Percentiles rank a stretch among this genome's conserved stretches.
Conservation (phyloP, 2,329 filamentous ascomycete species). For the Didymella lethalis region DNA sequence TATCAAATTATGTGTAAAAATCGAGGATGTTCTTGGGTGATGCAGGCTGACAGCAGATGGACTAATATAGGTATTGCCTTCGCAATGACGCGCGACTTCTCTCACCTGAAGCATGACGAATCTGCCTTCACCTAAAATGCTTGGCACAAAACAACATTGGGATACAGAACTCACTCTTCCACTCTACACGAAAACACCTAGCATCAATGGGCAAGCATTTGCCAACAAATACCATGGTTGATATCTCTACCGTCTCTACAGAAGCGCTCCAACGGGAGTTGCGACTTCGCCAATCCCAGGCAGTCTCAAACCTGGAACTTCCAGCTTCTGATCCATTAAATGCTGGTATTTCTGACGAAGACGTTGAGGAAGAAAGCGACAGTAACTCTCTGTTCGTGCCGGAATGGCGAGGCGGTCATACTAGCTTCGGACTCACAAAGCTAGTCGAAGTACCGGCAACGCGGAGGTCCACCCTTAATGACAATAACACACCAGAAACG, state of each 20-base stretch:
- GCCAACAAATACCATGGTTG: background rate
- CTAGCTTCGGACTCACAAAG: background rate
- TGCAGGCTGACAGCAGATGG: background rate
- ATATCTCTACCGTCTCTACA: slow-evolving; percentile 3
- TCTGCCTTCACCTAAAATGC: background rate
- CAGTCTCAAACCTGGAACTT: too few species aligned
- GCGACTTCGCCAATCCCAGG: background rate
- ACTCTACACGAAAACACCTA: background rate
- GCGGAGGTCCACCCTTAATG: background rate
- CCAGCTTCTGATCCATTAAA: too few species aligned
- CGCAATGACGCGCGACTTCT: background rate
- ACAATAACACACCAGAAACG: background rate
- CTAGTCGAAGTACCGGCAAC: background rate
- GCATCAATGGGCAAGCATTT: background rate
- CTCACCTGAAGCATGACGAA: background rate
- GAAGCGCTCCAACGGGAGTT: slow-evolving; percentile 1
- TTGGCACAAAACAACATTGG: background rate
- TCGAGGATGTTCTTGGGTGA: background rate
- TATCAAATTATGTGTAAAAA: slow-evolving; percentile 19
- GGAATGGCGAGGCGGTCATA: background rate
- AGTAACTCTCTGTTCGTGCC: background rate
- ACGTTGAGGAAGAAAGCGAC: background rate
- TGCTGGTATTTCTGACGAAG: background rate
- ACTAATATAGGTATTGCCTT: background rate
- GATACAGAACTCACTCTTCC: background rate